Conservation (phyloP, 257 asterid species). For the Osmanthus fragrans region DNA sequence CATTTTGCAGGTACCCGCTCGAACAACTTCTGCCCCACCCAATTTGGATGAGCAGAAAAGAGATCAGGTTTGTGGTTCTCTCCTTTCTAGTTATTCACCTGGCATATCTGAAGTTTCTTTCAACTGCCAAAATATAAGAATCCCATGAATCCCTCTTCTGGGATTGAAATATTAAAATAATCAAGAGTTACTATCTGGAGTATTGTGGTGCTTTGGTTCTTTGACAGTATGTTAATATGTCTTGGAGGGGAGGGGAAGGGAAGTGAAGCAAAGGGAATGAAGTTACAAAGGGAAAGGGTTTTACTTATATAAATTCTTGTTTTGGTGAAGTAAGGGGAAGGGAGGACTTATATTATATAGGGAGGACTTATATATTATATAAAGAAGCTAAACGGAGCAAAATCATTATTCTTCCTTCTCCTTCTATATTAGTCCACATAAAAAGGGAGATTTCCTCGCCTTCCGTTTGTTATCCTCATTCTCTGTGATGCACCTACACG, state of each 20-base stretch:
- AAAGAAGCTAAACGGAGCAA: not conserved
- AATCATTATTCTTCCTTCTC: not conserved
- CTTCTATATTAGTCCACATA: not conserved
- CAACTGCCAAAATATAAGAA: not conserved
- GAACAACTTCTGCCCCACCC: conserved; percentile 96
- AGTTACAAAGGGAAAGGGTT: not conserved
- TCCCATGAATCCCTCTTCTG: conserved; percentile 6
- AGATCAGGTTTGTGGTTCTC: conserved; percentile 64
- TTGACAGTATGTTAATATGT: conserved; percentile 3
- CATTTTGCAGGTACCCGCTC: conserved; percentile 70
- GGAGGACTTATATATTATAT: not conserved
- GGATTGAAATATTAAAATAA: not conserved
- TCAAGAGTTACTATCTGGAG: conserved; percentile 9
- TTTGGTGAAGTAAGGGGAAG: conserved; percentile 1
- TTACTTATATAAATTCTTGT: not conserved
- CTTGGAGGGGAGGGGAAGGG: conserved; percentile 6
- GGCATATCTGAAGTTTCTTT: conserved; percentile 1
- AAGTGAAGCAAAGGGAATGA: not conserved
- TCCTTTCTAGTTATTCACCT: conserved; percentile 2
- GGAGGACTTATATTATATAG: not conserved
- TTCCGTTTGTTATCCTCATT: not conserved
- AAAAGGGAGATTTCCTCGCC: not conserved
- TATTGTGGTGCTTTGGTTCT: conserved; percentile 1
- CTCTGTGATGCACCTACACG: no score
- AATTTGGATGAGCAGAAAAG: conserved; percentile 91